A percentile compares a stretch with the other conserved stretches of the same genome.
These are phyloP conservation scores for Russula compacta DNA, from an alignment of 768 basidiomycete genomes.

Conservation along the genomic window DNA sequence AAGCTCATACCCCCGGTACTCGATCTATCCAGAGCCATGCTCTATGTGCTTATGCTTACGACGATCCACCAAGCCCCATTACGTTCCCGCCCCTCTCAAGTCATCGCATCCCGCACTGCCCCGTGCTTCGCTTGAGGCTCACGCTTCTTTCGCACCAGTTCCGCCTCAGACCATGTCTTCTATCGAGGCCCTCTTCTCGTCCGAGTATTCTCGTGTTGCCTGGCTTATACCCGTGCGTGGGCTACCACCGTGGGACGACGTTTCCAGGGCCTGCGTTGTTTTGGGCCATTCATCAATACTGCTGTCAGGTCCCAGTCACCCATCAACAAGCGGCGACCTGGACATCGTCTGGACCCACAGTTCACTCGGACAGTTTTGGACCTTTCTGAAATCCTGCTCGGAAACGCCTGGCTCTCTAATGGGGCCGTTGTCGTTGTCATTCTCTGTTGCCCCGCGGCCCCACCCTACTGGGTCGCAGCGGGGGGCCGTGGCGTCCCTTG, in stretches of 20 bases:
- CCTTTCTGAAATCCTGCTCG: constrained; percentile 2
- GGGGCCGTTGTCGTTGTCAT: constrained; percentile 14
- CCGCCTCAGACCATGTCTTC: constrained; percentile 5
- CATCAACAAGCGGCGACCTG: not conserved
- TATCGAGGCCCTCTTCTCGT: not conserved
- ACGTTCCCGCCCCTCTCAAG: constrained; percentile 7
- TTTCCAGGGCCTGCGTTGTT: not conserved
- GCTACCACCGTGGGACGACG: constrained; percentile 2
- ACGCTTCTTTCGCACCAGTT: not conserved
- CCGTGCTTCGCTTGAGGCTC: not conserved
- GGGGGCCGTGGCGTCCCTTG: not conserved
- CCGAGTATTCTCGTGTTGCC: constrained; percentile 8
- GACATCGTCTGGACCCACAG: constrained; percentile 9
- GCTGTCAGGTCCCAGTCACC: not conserved
- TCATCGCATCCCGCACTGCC: not conserved
- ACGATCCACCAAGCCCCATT: constrained; percentile 12
- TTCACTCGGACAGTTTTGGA: constrained; percentile 12
- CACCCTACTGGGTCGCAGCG: not conserved
- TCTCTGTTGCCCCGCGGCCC: not conserved
- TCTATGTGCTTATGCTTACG: not conserved
- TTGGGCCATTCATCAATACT: not conserved
- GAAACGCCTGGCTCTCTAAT: not conserved
- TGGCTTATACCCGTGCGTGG: constrained; percentile 17
- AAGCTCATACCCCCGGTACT: constrained; percentile 14
- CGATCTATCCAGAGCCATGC: not conserved